Base-by-base conservation (phyloP, 805 yeast genomes). In the Candida adriatica region DNA sequence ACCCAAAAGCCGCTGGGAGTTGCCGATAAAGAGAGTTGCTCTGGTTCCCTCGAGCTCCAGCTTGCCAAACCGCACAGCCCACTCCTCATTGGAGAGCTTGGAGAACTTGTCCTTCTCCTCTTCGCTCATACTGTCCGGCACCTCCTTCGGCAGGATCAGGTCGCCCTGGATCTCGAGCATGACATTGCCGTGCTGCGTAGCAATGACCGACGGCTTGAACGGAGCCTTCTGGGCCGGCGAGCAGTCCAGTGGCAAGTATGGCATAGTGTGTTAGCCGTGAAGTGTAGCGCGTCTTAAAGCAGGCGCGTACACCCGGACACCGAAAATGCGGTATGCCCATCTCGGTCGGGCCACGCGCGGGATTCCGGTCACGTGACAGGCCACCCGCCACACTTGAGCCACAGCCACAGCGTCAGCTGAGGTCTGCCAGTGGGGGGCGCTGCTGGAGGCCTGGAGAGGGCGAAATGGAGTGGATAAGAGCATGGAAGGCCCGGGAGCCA, bases 121-220 rank as follows among this genome's bases (percentile, higher is more conserved):
- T 11, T 55, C 51, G 26, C 59, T 44, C 14, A 57, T 48, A 6
- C 49, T 47, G 2, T 39, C 42, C 6, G 67, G 64, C 15, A 48
- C 46, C 14, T 45, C 46, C 4, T 46, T 36, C 1, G 79, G 77
- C 4, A 76, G 48, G 34, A 73, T 71, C 24, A 81, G 52, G 21
- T 76, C 84, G 8, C 92, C 92, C 48, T 81, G 92, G 13, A 81
- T 79, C 50, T 81, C 92, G 13, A 81, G 38, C 13, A 81, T 45
- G 3, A 71, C 64, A 26, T 75, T 64, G 1, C 90, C 92, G 26
- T 59, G 55, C 1, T 76, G 68, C 0, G 88, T 75, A 2, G 67
- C 43, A 3, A 74, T 49, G 2, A 42, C 34, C 3, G 27, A 13
- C 13, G 42, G 42, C 9, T 34, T 8, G 4, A 24, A 35, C 8